Conservation (phyloP, 2,329 filamentous ascomycete species). For the Fusarium sp. region DNA sequence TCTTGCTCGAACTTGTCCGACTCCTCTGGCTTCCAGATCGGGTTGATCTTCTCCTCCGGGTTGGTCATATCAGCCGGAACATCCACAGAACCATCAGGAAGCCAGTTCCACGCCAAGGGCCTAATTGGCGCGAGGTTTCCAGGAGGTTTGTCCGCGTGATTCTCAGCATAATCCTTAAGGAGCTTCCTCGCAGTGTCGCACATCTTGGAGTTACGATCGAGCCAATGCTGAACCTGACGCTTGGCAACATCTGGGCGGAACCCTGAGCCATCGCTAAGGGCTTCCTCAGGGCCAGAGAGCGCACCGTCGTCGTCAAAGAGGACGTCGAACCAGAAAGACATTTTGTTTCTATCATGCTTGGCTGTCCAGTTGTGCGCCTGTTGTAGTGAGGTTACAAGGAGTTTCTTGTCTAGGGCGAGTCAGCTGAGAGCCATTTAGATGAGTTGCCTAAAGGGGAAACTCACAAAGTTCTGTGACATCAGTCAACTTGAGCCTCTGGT, state of each 20-base stretch:
- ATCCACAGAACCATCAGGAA: slow-evolving; percentile 55
- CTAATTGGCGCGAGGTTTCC: slow-evolving; percentile 64
- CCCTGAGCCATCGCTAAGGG: slow-evolving; percentile 63
- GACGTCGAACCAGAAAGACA: slow-evolving; percentile 76
- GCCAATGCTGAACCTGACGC: slow-evolving; percentile 71
- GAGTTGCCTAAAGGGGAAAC: slow-evolving; percentile 41
- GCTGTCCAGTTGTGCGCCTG: slow-evolving; percentile 78
- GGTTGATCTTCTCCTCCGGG: slow-evolving; percentile 59
- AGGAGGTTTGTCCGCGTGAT: slow-evolving; percentile 61
- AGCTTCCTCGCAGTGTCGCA: slow-evolving; percentile 67
- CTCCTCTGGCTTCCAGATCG: slow-evolving; percentile 64
- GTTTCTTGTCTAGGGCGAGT: slow-evolving; percentile 68
- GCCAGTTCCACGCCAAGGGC: slow-evolving; percentile 68
- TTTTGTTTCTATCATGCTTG: slow-evolving; percentile 77
- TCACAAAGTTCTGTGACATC: slow-evolving; percentile 75
- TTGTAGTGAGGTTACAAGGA: slow-evolving; percentile 74
- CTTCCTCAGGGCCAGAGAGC: slow-evolving; percentile 63
- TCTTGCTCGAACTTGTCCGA: slow-evolving; percentile 71
- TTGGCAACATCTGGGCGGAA: slow-evolving; percentile 70
- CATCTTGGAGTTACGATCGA: slow-evolving; percentile 70
- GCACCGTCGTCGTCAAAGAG: slow-evolving; percentile 70
- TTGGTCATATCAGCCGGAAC: slow-evolving; percentile 50
- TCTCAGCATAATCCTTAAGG: slow-evolving; percentile 66
- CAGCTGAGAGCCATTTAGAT: not conserved
- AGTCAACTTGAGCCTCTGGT: slow-evolving; percentile 66